A percentile compares a stretch with the other conserved stretches of the same genome.
Conservation (phyloP, 1,139 yeast genomes). For the Saccharomyces hybrid region DNA sequence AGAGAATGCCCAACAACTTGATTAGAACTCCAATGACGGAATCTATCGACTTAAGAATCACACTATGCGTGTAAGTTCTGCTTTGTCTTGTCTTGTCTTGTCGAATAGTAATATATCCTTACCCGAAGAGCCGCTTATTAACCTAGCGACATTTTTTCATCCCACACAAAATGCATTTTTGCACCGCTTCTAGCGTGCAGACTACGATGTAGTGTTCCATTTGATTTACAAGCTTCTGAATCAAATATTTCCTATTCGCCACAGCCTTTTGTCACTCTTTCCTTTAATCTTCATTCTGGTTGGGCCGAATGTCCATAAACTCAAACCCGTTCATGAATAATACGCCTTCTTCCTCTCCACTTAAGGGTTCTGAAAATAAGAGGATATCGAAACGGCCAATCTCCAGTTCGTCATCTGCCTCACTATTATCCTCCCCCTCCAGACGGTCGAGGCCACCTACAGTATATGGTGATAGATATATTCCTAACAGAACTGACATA, state of each 20-base stretch:
- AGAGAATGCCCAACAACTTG: background rate
- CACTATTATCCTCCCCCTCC: slow-evolving; percentile 27
- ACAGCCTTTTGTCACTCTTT: background rate
- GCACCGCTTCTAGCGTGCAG: background rate
- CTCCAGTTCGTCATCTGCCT: slow-evolving; percentile 18
- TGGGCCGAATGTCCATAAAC: slow-evolving; percentile 10
- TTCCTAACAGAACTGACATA: slow-evolving; percentile 78
- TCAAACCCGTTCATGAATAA: slow-evolving; percentile 29
- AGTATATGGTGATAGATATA: slow-evolving; percentile 68
- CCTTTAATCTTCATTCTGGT: background rate
- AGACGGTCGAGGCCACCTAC: slow-evolving; percentile 24
- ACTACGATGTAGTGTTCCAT: background rate
- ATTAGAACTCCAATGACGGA: background rate
- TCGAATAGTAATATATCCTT: background rate
- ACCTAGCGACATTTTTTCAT: background rate
- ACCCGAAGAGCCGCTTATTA: background rate
- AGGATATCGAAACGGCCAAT: slow-evolving; percentile 22
- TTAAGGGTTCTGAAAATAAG: slow-evolving; percentile 14
- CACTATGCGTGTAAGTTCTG: background rate
- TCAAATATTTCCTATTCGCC: background rate
- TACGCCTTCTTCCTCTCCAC: slow-evolving; percentile 30
- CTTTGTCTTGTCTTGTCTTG: background rate
- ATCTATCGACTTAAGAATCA: background rate
- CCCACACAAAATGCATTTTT: background rate
- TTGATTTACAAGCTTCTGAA: background rate